A percentile compares a stretch with the other conserved stretches of the same genome.
Conservation (phyloP, 2,329 filamentous ascomycete genomes). For the Hirsutella thompsonii region DNA sequence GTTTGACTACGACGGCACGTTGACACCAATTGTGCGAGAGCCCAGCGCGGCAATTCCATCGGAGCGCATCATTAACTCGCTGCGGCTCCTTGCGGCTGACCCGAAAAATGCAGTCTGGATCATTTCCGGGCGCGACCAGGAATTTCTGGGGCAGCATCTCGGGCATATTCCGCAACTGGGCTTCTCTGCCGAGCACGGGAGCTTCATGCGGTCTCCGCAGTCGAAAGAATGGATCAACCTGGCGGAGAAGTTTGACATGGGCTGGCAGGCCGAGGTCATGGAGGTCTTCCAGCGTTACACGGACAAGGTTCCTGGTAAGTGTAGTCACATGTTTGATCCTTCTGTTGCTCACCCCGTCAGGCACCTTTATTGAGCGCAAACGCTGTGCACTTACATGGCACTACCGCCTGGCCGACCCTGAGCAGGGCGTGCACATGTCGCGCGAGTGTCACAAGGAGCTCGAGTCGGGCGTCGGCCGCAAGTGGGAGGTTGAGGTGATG, state of each 20-base stretch:
- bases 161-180: constrained; percentile 83
- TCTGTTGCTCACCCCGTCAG: constrained; percentile 22
- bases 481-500: constrained; percentile 94
- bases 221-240: constrained; percentile 76
- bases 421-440: constrained; percentile 69
- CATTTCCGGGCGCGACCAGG: constrained; percentile 87
- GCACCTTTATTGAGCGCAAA: constrained; percentile 89
- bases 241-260: constrained; percentile 78
- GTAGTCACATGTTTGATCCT: background rate
- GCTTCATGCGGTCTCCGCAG: constrained; percentile 77
- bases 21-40: constrained; percentile 90
- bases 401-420: constrained; percentile 81
- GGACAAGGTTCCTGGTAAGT: constrained; percentile 66
- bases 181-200: constrained; percentile 94
- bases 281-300: constrained; percentile 81
- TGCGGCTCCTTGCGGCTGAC: constrained; percentile 70
- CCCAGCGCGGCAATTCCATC: constrained; percentile 83
- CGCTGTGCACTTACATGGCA: constrained; percentile 95
- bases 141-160: constrained; percentile 80
- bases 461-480: constrained; percentile 59
- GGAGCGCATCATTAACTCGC: constrained; percentile 63
- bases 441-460: constrained; percentile 72
- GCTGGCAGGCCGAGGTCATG: constrained; percentile 79
- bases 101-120: constrained; percentile 90
- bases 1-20: constrained; percentile 97